phyloP scores from a whole-genome alignment of 495 filamentous ascomycete species.

The Choiromyces venosus region DNA sequence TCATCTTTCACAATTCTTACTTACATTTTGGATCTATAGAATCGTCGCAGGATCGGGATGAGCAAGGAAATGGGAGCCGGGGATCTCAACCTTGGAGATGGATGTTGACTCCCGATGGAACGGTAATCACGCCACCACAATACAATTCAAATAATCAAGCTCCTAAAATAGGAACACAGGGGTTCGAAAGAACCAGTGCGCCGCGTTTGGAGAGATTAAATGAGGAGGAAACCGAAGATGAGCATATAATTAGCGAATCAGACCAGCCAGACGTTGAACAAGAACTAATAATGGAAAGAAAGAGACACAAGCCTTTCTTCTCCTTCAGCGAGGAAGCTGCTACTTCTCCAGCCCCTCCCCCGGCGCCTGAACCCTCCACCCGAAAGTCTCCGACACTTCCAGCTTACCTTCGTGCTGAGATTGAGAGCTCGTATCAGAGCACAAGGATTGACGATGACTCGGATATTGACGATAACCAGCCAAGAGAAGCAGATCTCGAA shows the following conservation, averaged over 20 bases:
- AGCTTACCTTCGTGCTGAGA: conserved; percentile 29
- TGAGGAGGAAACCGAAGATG: conserved; percentile 23
- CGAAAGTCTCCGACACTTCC: conserved; percentile 29
- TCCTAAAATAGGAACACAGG: conserved; percentile 20
- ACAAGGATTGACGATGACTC: conserved; percentile 32
- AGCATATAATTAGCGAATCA: conserved; percentile 15
- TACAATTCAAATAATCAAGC: conserved; percentile 6
- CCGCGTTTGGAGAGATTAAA: conserved; percentile 24
- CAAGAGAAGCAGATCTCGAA: conserved; percentile 30
- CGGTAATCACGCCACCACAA: conserved; percentile 22
- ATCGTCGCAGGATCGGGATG: conserved; percentile 4
- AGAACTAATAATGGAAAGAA: conserved; percentile 15
- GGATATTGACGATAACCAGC: conserved; percentile 39
- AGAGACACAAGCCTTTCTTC: conserved; percentile 30
- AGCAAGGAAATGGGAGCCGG: not conserved
- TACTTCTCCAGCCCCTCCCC: conserved; percentile 31
- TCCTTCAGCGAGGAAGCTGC: conserved; percentile 17
- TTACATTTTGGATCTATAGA: not conserved
- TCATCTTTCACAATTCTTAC: not conserved
- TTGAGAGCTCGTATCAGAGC: conserved; percentile 29
- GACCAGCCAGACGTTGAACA: conserved; percentile 21
- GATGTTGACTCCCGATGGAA: conserved; percentile 23
- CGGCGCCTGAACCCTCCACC: conserved; percentile 28
- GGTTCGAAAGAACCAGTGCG: conserved; percentile 18
- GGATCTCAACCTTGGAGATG: conserved; percentile 22